Percentiles rank a stretch among this genome's conserved stretches.
Evolutionary conservation across 108 stramenopile species (phyloP).

Genomic region (Cyclotella baltica): DNA sequence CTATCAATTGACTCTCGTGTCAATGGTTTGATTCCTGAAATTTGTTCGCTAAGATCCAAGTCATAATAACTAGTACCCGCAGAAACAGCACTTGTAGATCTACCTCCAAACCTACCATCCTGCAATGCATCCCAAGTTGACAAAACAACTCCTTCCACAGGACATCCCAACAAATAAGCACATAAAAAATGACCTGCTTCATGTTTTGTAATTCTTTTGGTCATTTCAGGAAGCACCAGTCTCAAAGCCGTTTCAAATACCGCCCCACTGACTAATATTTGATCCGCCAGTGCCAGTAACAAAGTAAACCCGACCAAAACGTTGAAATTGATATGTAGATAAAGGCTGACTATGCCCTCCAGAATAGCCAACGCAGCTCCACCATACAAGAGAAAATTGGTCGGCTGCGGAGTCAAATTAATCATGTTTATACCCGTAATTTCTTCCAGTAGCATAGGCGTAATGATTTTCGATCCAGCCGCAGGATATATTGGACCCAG

Average conservation of each 20-base stretch:
- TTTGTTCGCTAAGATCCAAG: conserved; percentile 72
- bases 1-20: conserved; percentile 88
- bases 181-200: conserved; percentile 95
- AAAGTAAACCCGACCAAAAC: conserved; percentile 69
- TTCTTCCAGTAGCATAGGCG: conserved; percentile 70
- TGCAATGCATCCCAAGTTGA: conserved; percentile 83
- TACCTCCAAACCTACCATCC: conserved; percentile 76
- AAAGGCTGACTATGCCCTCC: conserved; percentile 63
- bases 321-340: conserved; percentile 67
- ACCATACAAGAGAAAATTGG: conserved; percentile 75
- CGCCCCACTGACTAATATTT: conserved; percentile 79
- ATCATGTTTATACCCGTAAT: conserved; percentile 78
- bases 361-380: conserved; percentile 63
- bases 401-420: conserved; percentile 77
- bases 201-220: conserved; percentile 81
- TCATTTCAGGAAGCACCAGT: conserved; percentile 65
- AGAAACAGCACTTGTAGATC: conserved; percentile 53
- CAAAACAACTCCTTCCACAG: conserved; percentile 90
- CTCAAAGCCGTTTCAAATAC: conserved; percentile 73
- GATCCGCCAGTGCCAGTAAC: conserved; percentile 61
- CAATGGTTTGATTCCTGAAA: conserved; percentile 60
- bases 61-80: conserved; percentile 95
- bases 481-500: conserved; percentile 55
- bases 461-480: conserved; percentile 70
- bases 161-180: conserved; percentile 94